These are phyloP conservation scores for Alternaria rosae DNA, from an alignment of 2,329 filamentous ascomycete genomes.

Conservation along the genomic window DNA sequence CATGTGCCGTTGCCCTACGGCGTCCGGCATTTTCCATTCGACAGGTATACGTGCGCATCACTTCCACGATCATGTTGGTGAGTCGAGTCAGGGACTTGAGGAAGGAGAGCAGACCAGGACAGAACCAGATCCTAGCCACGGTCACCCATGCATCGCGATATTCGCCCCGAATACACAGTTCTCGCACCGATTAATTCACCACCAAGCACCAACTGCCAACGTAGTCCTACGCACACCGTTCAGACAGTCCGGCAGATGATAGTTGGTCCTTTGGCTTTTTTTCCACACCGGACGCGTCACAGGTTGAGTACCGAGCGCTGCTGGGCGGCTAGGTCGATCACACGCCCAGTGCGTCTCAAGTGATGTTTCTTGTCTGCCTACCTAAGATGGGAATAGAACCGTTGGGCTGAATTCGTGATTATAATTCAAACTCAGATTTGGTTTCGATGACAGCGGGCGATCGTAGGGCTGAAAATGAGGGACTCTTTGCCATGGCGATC, in stretches of 20 bases:
- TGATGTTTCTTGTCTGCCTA: not conserved
- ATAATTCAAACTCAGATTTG: not conserved
- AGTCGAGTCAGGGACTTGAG: not conserved
- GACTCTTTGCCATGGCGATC: not conserved
- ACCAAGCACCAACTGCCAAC: not conserved
- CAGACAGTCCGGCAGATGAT: not conserved
- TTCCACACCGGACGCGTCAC: not conserved
- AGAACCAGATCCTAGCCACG: not conserved
- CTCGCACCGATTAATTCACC: constrained; percentile 3
- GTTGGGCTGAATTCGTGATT: not conserved
- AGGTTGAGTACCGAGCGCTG: not conserved
- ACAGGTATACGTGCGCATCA: not conserved
- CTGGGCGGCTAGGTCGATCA: not conserved
- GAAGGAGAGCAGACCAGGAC: not conserved
- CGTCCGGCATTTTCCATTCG: not conserved
- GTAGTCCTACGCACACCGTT: not conserved
- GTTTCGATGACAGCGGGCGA: not conserved
- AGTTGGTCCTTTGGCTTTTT: not conserved
- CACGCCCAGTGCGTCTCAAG: not conserved
- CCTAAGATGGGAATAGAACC: not conserved
- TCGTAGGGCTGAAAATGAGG: not conserved
- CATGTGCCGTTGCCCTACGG: not conserved
- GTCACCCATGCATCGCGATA: not conserved
- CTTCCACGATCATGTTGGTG: not conserved
- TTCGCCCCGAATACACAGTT: not conserved